These are phyloP conservation scores for Sporothrix mexicana DNA, from an alignment of 2,329 filamentous ascomycete genomes.

Conservation along the genomic window DNA sequence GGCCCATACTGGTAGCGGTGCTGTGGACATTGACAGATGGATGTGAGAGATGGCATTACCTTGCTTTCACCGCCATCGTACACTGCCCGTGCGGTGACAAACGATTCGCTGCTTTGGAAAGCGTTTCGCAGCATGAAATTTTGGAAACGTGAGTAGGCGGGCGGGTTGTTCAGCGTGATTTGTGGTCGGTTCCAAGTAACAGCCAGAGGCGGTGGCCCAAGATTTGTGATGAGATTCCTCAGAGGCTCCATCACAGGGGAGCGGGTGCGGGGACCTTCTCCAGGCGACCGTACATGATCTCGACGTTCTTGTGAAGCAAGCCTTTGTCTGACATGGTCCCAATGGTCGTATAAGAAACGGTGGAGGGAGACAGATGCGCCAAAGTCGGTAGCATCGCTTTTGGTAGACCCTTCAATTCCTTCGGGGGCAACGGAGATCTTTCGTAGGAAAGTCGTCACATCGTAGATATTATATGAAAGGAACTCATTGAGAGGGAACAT, in stretches of 20 bases:
- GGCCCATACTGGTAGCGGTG: too few species aligned
- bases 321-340: constrained; percentile 71
- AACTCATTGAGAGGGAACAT: constrained; percentile 76
- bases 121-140: constrained; percentile 75
- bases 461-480: constrained; percentile 70
- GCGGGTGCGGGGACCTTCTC: constrained; percentile 57
- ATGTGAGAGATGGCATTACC: constrained; percentile 44
- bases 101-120: constrained; percentile 68
- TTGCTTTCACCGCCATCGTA: constrained; percentile 76
- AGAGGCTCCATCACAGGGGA: constrained; percentile 66
- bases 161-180: constrained; percentile 67
- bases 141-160: constrained; percentile 71
- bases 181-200: constrained; percentile 72
- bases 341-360: constrained; percentile 72
- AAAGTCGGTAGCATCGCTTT: constrained; percentile 67
- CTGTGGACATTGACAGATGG: too few species aligned
- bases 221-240: constrained; percentile 66
- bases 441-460: constrained; percentile 68
- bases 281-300: constrained; percentile 61
- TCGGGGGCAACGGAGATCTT: constrained; percentile 68
- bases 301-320: constrained; percentile 65
- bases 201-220: constrained; percentile 70
- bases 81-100: constrained; percentile 67
- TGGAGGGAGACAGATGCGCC: constrained; percentile 73
- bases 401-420: constrained; percentile 49